These are phyloP conservation scores for Xylaria venustula DNA, from an alignment of 495 filamentous ascomycete species.

Conservation along the genomic window DNA sequence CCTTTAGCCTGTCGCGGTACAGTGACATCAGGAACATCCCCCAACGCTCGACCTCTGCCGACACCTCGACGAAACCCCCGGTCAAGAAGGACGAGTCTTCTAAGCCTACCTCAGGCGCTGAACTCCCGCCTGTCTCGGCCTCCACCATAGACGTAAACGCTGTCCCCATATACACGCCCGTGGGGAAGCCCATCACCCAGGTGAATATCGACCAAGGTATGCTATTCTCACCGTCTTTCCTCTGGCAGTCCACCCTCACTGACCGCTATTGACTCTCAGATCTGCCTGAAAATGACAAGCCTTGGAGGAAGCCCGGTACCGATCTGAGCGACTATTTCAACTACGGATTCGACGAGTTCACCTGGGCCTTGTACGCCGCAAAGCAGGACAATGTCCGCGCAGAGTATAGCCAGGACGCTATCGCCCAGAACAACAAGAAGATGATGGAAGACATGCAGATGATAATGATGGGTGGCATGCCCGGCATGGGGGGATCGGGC, in stretches of 20 bases:
- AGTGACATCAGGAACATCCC: conserved; percentile 67
- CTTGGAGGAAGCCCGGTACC: conserved; percentile 93
- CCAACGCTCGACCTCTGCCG: conserved; percentile 57
- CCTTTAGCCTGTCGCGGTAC: conserved; percentile 49
- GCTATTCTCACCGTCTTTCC: conserved; percentile 5
- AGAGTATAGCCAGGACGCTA: conserved; percentile 57
- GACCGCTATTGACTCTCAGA: conserved; percentile 43
- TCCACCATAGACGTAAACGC: conserved; percentile 82
- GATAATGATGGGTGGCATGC: conserved; percentile 78
- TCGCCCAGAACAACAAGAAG: conserved; percentile 72
- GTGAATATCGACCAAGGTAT: conserved; percentile 69
- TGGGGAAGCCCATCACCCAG: conserved; percentile 77
- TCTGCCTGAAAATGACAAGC: conserved; percentile 81
- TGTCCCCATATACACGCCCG: conserved; percentile 72
- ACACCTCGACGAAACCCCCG: conserved; percentile 41
- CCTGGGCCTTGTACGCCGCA: conserved; percentile 91
- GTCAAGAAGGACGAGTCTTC: conserved; percentile 44
- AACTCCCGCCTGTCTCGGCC: conserved; percentile 58
- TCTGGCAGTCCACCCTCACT: conserved; percentile 8
- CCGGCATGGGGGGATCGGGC: conserved; percentile 49
- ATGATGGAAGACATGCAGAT: conserved; percentile 87
- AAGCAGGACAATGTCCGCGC: conserved; percentile 78
- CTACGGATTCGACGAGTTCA: conserved; percentile 99
- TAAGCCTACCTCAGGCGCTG: conserved; percentile 29
- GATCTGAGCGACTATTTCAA: conserved; percentile 98